Percentiles rank a stretch among this genome's conserved stretches.
Evolutionary conservation across 129 eudicot species (phyloP).

Genomic region (Sambucus nigra): DNA sequence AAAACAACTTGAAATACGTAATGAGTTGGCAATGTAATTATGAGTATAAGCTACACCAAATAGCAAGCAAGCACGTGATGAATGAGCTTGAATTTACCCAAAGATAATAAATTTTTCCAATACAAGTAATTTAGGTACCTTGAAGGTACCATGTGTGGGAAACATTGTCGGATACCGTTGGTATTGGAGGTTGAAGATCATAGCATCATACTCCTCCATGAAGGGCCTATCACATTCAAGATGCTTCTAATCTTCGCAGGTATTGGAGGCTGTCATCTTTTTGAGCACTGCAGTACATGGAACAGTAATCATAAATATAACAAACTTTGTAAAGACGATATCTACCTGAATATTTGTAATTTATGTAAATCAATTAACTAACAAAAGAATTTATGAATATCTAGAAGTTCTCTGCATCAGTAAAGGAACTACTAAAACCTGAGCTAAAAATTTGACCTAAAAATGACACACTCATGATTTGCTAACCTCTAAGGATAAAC

Average conservation of each 20-base stretch:
- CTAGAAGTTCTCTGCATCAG: neutral
- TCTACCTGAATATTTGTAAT: neutral
- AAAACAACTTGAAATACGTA: too few relatives aligned
- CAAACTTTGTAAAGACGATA: neutral
- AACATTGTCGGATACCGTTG: too few relatives aligned
- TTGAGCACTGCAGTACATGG: constrained; percentile 44
- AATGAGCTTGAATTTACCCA: too few relatives aligned
- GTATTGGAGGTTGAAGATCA: constrained; percentile 68
- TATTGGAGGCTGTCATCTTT: constrained; percentile 67
- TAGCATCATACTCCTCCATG: constrained; percentile 71
- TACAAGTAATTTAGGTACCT: too few relatives aligned
- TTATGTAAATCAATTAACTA: neutral
- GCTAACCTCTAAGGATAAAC: constrained; percentile 66
- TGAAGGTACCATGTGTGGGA: too few relatives aligned
- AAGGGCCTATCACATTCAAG: constrained; percentile 74
- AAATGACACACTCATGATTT: neutral
- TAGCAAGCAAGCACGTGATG: too few relatives aligned
- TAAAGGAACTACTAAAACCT: neutral
- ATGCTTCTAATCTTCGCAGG: constrained; percentile 63
- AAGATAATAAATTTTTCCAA: too few relatives aligned
- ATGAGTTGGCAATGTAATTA: too few relatives aligned
- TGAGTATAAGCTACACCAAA: too few relatives aligned
- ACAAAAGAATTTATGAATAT: neutral
- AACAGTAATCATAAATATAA: constrained; percentile 7
- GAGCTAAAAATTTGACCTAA: neutral